Conservation (phyloP, 2,329 filamentous ascomycete species). For the Coniella vitis region DNA sequence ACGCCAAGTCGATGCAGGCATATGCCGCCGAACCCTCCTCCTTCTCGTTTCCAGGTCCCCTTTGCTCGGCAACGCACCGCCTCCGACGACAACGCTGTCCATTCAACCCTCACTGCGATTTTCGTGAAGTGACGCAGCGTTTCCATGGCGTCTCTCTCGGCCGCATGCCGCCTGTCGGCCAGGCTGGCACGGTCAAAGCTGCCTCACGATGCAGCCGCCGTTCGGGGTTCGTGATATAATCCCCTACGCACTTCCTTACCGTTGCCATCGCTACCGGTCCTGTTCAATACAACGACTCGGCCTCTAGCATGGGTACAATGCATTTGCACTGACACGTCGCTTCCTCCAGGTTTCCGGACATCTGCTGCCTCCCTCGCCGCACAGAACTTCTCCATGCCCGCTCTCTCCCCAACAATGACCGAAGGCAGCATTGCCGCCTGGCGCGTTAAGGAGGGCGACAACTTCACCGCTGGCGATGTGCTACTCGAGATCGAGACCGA, state of each 20-base stretch:
- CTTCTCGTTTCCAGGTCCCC: neutral
- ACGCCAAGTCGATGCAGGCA: conserved; percentile 1
- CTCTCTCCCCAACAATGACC: conserved; percentile 87
- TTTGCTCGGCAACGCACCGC: conserved; percentile 9
- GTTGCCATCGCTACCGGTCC: neutral
- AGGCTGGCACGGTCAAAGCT: conserved; percentile 50
- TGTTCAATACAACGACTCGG: neutral
- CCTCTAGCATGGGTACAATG: neutral
- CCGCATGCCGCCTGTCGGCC: conserved; percentile 57
- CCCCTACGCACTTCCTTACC: neutral
- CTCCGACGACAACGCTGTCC: conserved; percentile 20
- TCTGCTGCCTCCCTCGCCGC: conserved; percentile 60
- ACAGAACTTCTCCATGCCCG: conserved; percentile 86
- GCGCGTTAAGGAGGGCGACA: conserved; percentile 82
- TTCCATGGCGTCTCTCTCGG: conserved; percentile 60
- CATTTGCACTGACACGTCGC: conserved; percentile 9
- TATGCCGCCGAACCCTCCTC: neutral
- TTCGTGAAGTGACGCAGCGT: conserved; percentile 20
- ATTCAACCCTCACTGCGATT: conserved; percentile 1
- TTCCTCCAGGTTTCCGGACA: conserved; percentile 54
- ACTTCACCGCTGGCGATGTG: conserved; percentile 76
- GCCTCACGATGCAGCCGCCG: conserved; percentile 42
- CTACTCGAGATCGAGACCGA: conserved; percentile 90
- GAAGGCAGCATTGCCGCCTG: conserved; percentile 82
- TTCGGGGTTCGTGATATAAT: conserved; percentile 48